Evolutionary conservation across 2,329 filamentous ascomycete genomes (phyloP), one percentile per base, ranked within the genome.

Genomic region (Chaetomiaceae sp.): DNA sequence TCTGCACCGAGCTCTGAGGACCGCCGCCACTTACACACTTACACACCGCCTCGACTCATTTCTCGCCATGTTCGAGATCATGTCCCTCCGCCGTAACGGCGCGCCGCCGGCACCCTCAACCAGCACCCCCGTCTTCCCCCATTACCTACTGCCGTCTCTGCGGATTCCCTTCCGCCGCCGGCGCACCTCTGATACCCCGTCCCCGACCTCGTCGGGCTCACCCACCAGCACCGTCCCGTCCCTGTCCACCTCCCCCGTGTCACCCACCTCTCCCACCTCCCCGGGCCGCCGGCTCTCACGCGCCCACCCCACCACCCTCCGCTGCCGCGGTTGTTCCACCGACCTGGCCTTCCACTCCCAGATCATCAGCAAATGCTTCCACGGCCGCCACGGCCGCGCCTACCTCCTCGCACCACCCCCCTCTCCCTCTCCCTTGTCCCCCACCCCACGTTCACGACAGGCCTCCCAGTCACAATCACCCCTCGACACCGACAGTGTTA

Each of bases 311-410:
- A 73, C 80, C 60, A 81, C 77, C 1, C 67, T 86, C 44, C 75
- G 79, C 56, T 86, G 82, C 67, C 69, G 71, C 30, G 70, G 66
- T 44, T 86, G 82, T 69, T 72, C 78, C 12, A 70, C 75, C 48
- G 80, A 86, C 64, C 64, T 86, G n/a, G 82, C 80, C 16, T 80
- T 81, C 60, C 64, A 72, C 14, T 73, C 76, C 12, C 81, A 85
- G 63, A 78, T 86, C 53, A 74, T 86, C 34, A 81, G 76, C 55
- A 85, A 85, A 63, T 78, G 80, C 56, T 86, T 86, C 68, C 83
- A 77, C 0, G 83, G 83, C 16, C 79, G 81, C 17, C 76, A 84
- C 64, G 83, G 83, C 5, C 76, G 81, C 20, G 82, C 82, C 12
- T 83, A 78, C 62, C 74, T 86, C 43, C 78, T 85, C 43, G 20